Evolutionary conservation across 257 asterid genomes (phyloP), one percentile per base, ranked within the genome.

Genomic region (Jaltomata sinuosa): DNA sequence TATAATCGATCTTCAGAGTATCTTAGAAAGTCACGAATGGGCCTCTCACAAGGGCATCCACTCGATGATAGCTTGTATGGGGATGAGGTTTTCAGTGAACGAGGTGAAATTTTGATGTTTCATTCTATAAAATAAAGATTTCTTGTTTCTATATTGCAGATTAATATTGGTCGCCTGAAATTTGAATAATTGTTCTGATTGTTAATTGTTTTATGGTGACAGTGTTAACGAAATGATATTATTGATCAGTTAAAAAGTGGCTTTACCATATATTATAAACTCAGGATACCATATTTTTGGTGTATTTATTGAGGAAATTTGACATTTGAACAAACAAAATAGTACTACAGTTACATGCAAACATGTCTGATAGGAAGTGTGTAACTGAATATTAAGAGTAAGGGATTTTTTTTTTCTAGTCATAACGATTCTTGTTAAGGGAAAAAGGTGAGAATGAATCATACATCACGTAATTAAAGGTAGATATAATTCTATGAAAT

Each of bases 1-100:
- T 84, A 94, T 86, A 87, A 88, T 84, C 93, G 93, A 79, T 91
- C 90, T 80, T 92, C 97, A 19, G 95, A 94, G 85, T 98, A 94
- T 86, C 90, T 90, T 65, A 89, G 93, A 87, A 94, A 91, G 90
- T 92, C 98, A 32, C 93, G 98, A 88, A 94, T 94, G 98, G 94
- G 97, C 85, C 88, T 89, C 85, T 84, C 88, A 71, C 94, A 88
- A 61, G 92, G 91, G 82, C 95, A 91, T 87, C 94, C 97, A 87
- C 90, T 92, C 32, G 93, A 91, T 71, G 94, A 92, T 85, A 86
- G 92, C 89, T 92, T 91, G 90, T 93, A 88, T 22, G 94, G 86
- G 27, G 84, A 89, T 77, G 98, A 93, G 85, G 87, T 84, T 88
- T 93, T 88, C 36, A 85, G 84, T 71, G 97, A 90, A 82, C 94